Percentiles rank a stretch among this genome's conserved stretches.
Conservation (phyloP, 1,284 basidiomycete genomes). For the Ganoderma resinaceum region DNA sequence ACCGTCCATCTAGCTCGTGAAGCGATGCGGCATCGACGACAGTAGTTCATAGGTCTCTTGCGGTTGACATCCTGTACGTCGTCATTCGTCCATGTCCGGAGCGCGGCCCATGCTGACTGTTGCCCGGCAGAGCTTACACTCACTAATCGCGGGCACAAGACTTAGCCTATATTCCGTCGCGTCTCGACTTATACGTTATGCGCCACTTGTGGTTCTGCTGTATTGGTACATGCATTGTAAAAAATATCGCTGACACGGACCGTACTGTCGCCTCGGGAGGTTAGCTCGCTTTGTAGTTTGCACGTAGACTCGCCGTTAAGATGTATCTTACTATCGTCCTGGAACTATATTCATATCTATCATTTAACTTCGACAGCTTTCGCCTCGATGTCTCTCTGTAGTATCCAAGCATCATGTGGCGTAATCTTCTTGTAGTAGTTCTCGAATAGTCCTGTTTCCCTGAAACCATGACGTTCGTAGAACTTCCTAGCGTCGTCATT, state of each 20-base stretch:
- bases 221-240: slow-evolving; percentile 35
- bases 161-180: slow-evolving; percentile 29
- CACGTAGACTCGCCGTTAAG: slow-evolving; percentile 29
- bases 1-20: slow-evolving; percentile 64
- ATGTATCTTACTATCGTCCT: slow-evolving; percentile 34
- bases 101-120: slow-evolving; percentile 16
- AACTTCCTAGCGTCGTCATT: slow-evolving; percentile 76
- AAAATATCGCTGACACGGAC: slow-evolving; percentile 33
- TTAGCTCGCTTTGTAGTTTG: slow-evolving; percentile 31
- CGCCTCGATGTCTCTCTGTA: slow-evolving; percentile 58
- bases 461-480: slow-evolving; percentile 82
- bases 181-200: slow-evolving; percentile 33
- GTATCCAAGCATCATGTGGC: slow-evolving; percentile 81
- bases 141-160: slow-evolving; percentile 34
- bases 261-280: slow-evolving; percentile 27
- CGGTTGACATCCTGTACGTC: slow-evolving; percentile 29
- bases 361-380: slow-evolving; percentile 21
- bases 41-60: slow-evolving; percentile 47
- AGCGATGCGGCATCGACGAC: slow-evolving; percentile 75
- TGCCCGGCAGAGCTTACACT: slow-evolving; percentile 29
- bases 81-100: neutral
- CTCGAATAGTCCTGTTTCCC: slow-evolving; percentile 64
- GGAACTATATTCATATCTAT: slow-evolving; percentile 19
- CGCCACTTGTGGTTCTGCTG: slow-evolving; percentile 31
- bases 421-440: slow-evolving; percentile 85